Conservation (phyloP, 257 asterid species). For the Misopates orontium region DNA sequence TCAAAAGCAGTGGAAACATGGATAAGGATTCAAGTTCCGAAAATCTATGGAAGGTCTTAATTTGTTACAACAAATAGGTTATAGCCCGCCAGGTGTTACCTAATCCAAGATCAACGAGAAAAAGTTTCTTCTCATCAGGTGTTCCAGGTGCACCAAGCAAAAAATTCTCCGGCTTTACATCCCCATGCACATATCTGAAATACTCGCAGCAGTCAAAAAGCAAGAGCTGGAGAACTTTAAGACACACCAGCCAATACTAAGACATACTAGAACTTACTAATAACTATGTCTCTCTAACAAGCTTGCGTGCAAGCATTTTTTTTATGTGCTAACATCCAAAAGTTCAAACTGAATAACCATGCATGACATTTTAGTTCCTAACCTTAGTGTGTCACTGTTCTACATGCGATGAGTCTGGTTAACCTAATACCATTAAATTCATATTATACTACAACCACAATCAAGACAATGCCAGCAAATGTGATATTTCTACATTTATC, state of each 20-base stretch:
- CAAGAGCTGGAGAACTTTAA: too few relatives aligned
- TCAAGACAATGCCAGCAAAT: not conserved
- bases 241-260: not conserved
- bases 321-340: too few relatives aligned
- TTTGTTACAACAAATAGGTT: not conserved
- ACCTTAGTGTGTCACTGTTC: not conserved
- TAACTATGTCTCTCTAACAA: not conserved
- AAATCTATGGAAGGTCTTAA: not conserved
- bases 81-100: conserved; percentile 42
- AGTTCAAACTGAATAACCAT: not conserved
- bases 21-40: not conserved
- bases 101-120: conserved; percentile 88
- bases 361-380: not conserved
- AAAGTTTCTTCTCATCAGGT: conserved; percentile 72
- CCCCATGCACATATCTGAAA: conserved; percentile 87
- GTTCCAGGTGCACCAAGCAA: conserved; percentile 85
- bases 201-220: conserved; percentile 15
- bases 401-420: too few relatives aligned
- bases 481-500: too few relatives aligned
- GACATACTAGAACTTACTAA: not conserved
- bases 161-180: conserved; percentile 94
- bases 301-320: not conserved
- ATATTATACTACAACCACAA: not conserved
- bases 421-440: too few relatives aligned
- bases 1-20: conserved; percentile 18